Conservation (phyloP, 2,329 filamentous ascomycete genomes). For the Teratosphaeria pseudoeucalypti region DNA sequence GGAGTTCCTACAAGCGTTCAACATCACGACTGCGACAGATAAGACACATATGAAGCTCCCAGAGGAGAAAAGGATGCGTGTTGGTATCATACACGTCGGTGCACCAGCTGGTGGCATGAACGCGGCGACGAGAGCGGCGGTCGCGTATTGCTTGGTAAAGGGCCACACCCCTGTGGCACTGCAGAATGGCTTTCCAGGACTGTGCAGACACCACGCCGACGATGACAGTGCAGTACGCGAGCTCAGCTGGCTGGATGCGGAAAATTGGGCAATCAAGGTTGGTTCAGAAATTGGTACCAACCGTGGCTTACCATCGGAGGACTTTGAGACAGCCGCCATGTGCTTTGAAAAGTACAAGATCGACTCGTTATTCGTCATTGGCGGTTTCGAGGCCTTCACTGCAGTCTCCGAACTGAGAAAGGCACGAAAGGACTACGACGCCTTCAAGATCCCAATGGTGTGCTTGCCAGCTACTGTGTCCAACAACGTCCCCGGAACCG, state of each 20-base stretch:
- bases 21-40: constrained; percentile 78
- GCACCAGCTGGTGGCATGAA: constrained; percentile 98
- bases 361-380: constrained; percentile 77
- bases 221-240: constrained; percentile 69
- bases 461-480: constrained; percentile 93
- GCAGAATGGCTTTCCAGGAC: constrained; percentile 92
- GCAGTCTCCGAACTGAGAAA: constrained; percentile 78
- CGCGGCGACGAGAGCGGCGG: constrained; percentile 82
- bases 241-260: constrained; percentile 87
- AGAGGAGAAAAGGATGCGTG: constrained; percentile 71
- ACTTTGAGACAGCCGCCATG: constrained; percentile 70
- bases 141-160: constrained; percentile 81
- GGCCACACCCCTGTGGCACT: constrained; percentile 91
- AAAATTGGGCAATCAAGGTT: constrained; percentile 90
- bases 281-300: constrained; percentile 98
- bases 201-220: constrained; percentile 82
- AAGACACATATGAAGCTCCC: constrained; percentile 59
- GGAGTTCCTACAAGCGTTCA: constrained; percentile 82
- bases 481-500: constrained; percentile 95
- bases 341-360: constrained; percentile 81
- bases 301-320: constrained; percentile 79
- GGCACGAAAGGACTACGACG: constrained; percentile 65
- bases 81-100: constrained; percentile 94
- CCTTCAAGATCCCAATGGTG: constrained; percentile 85
- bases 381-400: constrained; percentile 95